Evolutionary conservation across 805 yeast genomes (phyloP), one percentile per base, ranked within the genome.

Genomic region (Myxozyma neglecta): DNA sequence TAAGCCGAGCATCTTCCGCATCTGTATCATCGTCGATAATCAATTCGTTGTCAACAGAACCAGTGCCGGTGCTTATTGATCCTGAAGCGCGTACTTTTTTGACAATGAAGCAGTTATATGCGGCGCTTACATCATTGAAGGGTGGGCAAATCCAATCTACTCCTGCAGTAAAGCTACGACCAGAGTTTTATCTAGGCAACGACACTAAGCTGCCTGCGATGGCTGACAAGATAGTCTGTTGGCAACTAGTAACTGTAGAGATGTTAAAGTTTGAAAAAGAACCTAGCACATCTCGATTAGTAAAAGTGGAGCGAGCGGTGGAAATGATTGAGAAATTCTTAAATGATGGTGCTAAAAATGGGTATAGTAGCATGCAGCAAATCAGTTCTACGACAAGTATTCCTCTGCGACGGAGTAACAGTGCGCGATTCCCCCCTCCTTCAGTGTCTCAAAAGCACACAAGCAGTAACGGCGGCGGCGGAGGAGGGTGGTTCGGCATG

Each of bases 21-120:
- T 24, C 29, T 24, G 29, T 24, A 24, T 24, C 29, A 5, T 24
- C 29, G 29, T 24, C 29, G 29, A 24, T 24, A 2, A 5, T 24
- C 29, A 24, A 24, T 3, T 3, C 29, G 29, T 24, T 5, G 29
- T 24, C 29, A 24, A 24, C 29, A 24, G 29, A 24, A 5, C 29
- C 29, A 24, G 29, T 3, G 29, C 29, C 29, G 5, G 5, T 24
- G 29, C 29, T 6, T 18, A 32, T 29, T 14, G 54, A 46, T 16
- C n/a, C 55, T 9, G 16, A 42, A 11, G 24, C 24, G 10, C 49
- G 54, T 34, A 54, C 50, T 10, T 61, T 50, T 29, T 61, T 59
- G 63, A 44, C 45, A 40, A 61, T 61, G 57, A 55, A 57, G 13
- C 44, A 54, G 18, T 13, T 61, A 5, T 51, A 20, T 29, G 16